Conservation (phyloP, 2,329 filamentous ascomycete species). For the Leptographium flavum region DNA sequence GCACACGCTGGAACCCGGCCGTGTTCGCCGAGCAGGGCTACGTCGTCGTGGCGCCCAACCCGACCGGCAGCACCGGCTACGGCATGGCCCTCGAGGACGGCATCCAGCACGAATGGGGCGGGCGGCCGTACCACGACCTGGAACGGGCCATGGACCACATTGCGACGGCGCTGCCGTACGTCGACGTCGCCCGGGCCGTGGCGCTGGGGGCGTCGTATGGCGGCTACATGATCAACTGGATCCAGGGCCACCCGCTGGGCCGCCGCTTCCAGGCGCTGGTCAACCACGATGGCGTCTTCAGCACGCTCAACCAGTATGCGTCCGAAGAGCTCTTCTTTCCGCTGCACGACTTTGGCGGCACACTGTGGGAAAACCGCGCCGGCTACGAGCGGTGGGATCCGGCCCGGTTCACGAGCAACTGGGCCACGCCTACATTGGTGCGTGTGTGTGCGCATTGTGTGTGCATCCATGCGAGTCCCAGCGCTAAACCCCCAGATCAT, state of each 20-base stretch:
- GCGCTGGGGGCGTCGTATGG: constrained; percentile 64
- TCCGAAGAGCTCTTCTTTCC: constrained; percentile 60
- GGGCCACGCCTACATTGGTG: constrained; percentile 77
- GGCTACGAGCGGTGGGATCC: constrained; percentile 60
- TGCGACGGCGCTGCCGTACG: constrained; percentile 46
- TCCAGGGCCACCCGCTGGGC: constrained; percentile 73
- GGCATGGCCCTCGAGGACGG: constrained; percentile 64
- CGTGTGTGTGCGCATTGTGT: constrained; percentile 6
- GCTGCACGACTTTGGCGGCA: constrained; percentile 51
- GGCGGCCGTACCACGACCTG: constrained; percentile 69
- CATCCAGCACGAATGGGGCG: constrained; percentile 73
- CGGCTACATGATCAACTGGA: constrained; percentile 78
- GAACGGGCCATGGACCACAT: constrained; percentile 67
- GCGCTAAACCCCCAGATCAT: constrained; percentile 31
- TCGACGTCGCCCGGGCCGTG: constrained; percentile 56
- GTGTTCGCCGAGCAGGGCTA: constrained; percentile 82
- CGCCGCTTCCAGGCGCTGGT: constrained; percentile 79
- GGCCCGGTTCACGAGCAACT: constrained; percentile 47
- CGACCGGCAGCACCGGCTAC: constrained; percentile 71
- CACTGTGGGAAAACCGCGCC: constrained; percentile 45
- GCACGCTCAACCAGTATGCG: constrained; percentile 48
- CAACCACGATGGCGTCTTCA: constrained; percentile 78
- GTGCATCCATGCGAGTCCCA: neutral
- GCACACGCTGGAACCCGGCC: constrained; percentile 73
- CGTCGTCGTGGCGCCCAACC: constrained; percentile 68